These are phyloP conservation scores for Aspergillus hiratsukae DNA, from an alignment of 2,329 filamentous ascomycete species.

Conservation along the genomic window DNA sequence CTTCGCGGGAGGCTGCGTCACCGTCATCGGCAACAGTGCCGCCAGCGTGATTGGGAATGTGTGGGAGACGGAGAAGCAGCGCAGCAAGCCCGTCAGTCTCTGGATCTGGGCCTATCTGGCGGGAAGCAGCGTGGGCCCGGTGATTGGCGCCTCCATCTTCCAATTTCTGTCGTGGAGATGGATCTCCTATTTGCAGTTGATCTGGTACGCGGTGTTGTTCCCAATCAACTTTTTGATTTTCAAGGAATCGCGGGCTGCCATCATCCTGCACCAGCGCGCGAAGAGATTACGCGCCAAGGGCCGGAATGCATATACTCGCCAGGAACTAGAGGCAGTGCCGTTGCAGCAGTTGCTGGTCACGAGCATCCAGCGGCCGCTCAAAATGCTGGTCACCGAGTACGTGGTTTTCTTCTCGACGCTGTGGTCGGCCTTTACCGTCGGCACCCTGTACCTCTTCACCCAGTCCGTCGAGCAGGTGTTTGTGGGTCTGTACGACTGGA, in stretches of 20 bases:
- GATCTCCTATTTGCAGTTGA: constrained; percentile 43
- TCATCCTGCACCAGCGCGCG: constrained; percentile 36
- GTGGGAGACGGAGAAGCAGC: constrained; percentile 28
- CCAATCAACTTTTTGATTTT: constrained; percentile 39
- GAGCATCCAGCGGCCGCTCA: constrained; percentile 34
- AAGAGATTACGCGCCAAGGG: constrained; percentile 30
- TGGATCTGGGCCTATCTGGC: constrained; percentile 41
- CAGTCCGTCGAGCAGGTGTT: constrained; percentile 42
- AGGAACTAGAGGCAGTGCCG: constrained; percentile 35
- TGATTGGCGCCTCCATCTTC: constrained; percentile 38
- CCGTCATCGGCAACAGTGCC: constrained; percentile 35
- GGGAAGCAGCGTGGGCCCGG: constrained; percentile 43
- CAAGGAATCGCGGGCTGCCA: constrained; percentile 38
- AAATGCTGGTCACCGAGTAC: constrained; percentile 40
- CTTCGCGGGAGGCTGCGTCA: constrained; percentile 41
- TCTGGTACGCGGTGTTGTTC: constrained; percentile 34
- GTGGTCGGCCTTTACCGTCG: constrained; percentile 43
- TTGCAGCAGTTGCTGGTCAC: constrained; percentile 25
- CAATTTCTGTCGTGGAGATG: constrained; percentile 26
- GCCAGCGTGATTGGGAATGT: constrained; percentile 28
- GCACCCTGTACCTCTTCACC: constrained; percentile 42
- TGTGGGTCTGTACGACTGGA: constrained; percentile 27
- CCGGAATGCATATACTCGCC: constrained; percentile 21
- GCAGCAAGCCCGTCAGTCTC: constrained; percentile 38
- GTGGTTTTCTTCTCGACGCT: constrained; percentile 41